Conservation (phyloP, 257 asterid genomes). For the Solanum sejunctum region DNA sequence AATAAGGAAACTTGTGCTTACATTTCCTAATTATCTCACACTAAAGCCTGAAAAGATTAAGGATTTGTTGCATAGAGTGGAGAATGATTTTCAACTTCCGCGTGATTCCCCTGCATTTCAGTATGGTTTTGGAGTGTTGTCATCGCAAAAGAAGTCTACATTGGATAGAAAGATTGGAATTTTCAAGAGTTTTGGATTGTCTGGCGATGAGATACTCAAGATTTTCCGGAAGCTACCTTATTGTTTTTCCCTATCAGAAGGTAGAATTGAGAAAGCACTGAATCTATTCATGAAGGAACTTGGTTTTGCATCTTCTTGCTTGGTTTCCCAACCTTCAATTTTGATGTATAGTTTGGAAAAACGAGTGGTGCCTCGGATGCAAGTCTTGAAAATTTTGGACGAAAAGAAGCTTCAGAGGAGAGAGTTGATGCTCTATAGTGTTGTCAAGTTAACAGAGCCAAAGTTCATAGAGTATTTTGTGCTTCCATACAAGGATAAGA, state of each 20-base stretch:
- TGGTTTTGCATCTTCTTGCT: neutral
- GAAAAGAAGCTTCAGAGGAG: constrained; percentile 4
- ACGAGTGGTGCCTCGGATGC: constrained; percentile 9
- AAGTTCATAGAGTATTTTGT: neutral
- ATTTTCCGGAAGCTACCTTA: neutral
- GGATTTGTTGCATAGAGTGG: neutral
- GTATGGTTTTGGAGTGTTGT: neutral
- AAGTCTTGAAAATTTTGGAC: neutral
- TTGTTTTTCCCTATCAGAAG: neutral
- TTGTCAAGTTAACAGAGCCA: neutral
- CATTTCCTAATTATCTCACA: neutral
- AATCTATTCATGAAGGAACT: neutral
- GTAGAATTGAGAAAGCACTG: neutral
- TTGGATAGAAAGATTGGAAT: neutral
- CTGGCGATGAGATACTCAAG: neutral
- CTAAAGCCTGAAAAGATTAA: neutral
- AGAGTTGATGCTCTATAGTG: neutral
- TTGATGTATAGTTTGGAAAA: constrained; percentile 2
- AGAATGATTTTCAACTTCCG: neutral
- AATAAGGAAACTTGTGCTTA: neutral
- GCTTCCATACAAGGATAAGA: constrained; percentile 5
- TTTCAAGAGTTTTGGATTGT: neutral
- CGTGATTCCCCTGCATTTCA: neutral
- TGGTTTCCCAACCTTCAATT: neutral
- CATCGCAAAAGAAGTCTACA: neutral